Evolutionary conservation across 495 filamentous ascomycete genomes (phyloP).

Genomic region (Usnea hakonensis): DNA sequence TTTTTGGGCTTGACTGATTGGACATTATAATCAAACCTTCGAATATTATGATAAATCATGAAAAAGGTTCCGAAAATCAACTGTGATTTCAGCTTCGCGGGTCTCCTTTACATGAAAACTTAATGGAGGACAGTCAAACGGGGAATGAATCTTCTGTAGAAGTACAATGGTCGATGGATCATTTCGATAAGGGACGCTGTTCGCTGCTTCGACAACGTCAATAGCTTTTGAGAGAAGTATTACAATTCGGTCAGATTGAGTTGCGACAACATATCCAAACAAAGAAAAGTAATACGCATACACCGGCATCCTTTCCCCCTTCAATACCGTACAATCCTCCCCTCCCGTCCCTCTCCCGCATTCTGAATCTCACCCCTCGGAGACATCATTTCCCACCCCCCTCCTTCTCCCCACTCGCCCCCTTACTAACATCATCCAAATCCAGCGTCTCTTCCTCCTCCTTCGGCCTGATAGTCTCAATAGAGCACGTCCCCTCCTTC

Average conservation of each 20-base stretch:
- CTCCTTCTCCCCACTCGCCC: slow-evolving; percentile 19
- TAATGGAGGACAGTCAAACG: neutral
- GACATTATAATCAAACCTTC: too few species aligned
- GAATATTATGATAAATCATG: too few species aligned
- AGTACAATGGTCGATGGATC: neutral
- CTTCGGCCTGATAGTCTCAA: slow-evolving; percentile 48
- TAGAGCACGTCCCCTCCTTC: slow-evolving; percentile 44
- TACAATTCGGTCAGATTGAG: neutral
- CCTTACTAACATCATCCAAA: slow-evolving; percentile 41
- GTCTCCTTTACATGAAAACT: too few species aligned
- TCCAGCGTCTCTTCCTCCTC: slow-evolving; percentile 45
- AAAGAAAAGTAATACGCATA: neutral
- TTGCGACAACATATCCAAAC: neutral
- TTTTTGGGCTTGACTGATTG: neutral
- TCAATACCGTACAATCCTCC: neutral
- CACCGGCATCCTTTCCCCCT: neutral
- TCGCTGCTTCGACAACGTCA: neutral
- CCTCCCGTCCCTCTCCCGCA: neutral
- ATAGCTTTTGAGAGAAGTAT: neutral
- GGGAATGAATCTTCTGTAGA: neutral
- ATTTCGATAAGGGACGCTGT: neutral
- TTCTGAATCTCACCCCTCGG: neutral
- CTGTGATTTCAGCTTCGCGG: too few species aligned
- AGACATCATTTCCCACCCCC: neutral
- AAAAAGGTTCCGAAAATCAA: too few species aligned